Evolutionary conservation across 129 eudicot genomes (phyloP), one percentile per base, ranked within the genome.

Genomic region (Flaveria ramosissima): DNA sequence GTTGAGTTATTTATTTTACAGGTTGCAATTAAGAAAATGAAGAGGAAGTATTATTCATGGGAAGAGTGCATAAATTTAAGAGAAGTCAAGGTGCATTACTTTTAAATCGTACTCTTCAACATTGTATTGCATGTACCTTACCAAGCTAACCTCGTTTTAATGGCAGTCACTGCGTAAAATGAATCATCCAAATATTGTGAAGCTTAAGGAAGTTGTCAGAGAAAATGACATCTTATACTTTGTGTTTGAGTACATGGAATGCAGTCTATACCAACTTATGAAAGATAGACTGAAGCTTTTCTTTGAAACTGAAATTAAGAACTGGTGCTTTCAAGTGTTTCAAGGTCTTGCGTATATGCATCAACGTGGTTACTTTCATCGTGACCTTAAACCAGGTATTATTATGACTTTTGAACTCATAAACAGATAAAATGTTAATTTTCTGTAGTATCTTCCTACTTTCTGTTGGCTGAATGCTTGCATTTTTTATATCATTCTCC

Each of bases 1-100:
- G 11, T 39, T 74, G 51, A 80, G 62, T 48, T 74, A 53, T 79
- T 79, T 23, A 24, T 39, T 72, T 71, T 30, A 65, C 71, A 95
- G 99, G 99, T 95, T 74, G 99, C 99, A 16, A 82, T 95, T n/a
- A 95, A 95, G 76, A 92, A 92, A 85, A 91, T 95, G 96, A 95
- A 95, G 95, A 89, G 86, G 77, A 95, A 92, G 67, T 95, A 95
- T 83, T 91, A 86, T 85, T 88, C 99, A 14, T 95, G 97, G 99
- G 99, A 95, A 82, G 99, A 95, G 81, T 95, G 99, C 87, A 85
- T 95, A 68, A 95, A 92, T 77, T 79, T 95, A 78, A 89, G 99
- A 89, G 99, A 95, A 95, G 99, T 95, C 45, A 95, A 95, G 97
- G 99, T 92, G 83, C 50, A 26, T 32, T 48, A 20, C 21, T 43